Percentiles rank a stretch among this genome's conserved stretches.
These are phyloP conservation scores for Thielaviopsis musarum DNA, from an alignment of 2,329 filamentous ascomycete genomes.

Conservation along the genomic window DNA sequence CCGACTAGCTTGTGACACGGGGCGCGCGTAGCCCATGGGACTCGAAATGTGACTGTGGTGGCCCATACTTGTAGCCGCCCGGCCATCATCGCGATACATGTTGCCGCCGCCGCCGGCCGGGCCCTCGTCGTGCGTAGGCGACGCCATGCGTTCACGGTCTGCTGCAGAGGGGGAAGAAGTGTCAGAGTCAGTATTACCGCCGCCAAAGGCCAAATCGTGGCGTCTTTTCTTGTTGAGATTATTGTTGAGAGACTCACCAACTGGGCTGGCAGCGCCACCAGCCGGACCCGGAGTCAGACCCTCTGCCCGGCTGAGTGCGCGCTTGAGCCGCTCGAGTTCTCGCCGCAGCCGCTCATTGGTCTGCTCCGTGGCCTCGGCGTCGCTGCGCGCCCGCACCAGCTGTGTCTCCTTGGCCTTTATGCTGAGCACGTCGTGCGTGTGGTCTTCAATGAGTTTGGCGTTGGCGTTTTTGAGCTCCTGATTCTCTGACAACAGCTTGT, in stretches of 20 bases:
- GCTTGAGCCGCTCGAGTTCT: constrained; percentile 86
- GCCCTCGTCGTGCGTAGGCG: constrained; percentile 37
- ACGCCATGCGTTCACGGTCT: constrained; percentile 22
- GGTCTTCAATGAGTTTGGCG: constrained; percentile 88
- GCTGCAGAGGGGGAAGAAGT: constrained; percentile 14
- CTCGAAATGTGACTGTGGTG: background rate
- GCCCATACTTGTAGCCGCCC: constrained; percentile 16
- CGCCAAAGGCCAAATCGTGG: constrained; percentile 14
- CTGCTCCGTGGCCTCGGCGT: constrained; percentile 76
- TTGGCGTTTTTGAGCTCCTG: constrained; percentile 95
- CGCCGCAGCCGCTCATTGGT: constrained; percentile 68
- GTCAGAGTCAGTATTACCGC: constrained; percentile 12
- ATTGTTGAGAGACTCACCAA: constrained; percentile 13
- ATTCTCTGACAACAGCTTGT: constrained; percentile 69
- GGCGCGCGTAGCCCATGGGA: constrained; percentile 5
- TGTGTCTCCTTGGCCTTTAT: constrained; percentile 99
- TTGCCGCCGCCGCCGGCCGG: constrained; percentile 19
- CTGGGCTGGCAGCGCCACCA: constrained; percentile 14
- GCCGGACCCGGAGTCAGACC: constrained; percentile 22
- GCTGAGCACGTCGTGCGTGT: constrained; percentile 84
- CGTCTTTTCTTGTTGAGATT: constrained; percentile 11
- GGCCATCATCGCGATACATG: constrained; percentile 36
- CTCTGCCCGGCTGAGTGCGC: constrained; percentile 53
- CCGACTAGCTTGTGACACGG: constrained; percentile 7
- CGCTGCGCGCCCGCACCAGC: constrained; percentile 75